Evolutionary conservation across 2,329 filamentous ascomycete species (phyloP).

Genomic region (Arthrobotrys pseudoclavata): DNA sequence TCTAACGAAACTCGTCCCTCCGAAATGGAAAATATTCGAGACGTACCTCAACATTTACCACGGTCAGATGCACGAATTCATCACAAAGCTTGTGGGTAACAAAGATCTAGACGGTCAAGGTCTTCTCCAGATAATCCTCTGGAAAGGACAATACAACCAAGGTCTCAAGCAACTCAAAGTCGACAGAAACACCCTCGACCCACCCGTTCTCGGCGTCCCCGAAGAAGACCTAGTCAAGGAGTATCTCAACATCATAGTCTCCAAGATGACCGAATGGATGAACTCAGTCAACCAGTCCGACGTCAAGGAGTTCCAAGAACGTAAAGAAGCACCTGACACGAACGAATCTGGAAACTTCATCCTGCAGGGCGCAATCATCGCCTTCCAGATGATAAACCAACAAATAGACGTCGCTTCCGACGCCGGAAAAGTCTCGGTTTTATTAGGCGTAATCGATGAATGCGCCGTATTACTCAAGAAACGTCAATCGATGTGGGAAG

Average conservation of each 20-base stretch:
- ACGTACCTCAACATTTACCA: constrained; percentile 94
- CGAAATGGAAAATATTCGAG: constrained; percentile 94
- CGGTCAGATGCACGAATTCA: constrained; percentile 92
- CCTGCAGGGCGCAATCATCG: constrained; percentile 65
- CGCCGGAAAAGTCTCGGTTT: constrained; percentile 87
- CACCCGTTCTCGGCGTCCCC: constrained; percentile 90
- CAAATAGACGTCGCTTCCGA: constrained; percentile 87
- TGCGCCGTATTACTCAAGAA: constrained; percentile 90
- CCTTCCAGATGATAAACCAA: constrained; percentile 98
- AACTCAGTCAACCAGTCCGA: constrained; percentile 89
- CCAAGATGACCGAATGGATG: constrained; percentile 97
- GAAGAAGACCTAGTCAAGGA: constrained; percentile 91
- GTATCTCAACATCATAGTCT: constrained; percentile 94
- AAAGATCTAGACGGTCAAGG: constrained; percentile 86
- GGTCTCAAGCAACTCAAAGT: constrained; percentile 95
- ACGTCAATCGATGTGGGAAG: constrained; percentile 87
- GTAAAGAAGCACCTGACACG: constrained; percentile 67
- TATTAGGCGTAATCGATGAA: constrained; percentile 93
- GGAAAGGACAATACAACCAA: constrained; percentile 94
- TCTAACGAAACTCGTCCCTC: constrained; percentile 91
- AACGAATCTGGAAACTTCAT: constrained; percentile 63
- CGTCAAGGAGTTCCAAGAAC: constrained; percentile 81
- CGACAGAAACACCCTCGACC: constrained; percentile 79
- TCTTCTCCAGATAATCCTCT: constrained; percentile 91
- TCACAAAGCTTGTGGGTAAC: constrained; percentile 85